Evolutionary conservation across 345 rosid genomes (phyloP).

Genomic region (Ceriops zippeliana): DNA sequence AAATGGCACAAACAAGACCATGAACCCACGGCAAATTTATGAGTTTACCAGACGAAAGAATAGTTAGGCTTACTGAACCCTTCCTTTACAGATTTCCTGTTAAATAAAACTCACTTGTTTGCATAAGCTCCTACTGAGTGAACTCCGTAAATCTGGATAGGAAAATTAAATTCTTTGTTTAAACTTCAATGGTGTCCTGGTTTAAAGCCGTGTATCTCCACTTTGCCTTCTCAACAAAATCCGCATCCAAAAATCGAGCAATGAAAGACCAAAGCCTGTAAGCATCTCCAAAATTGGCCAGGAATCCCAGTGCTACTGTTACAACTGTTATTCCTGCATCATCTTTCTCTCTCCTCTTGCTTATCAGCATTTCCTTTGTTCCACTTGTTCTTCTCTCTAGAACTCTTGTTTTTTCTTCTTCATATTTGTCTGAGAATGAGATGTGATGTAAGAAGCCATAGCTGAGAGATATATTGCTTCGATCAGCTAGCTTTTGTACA

Average conservation of each 20-base stretch:
- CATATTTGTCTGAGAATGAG: slow-evolving; percentile 55
- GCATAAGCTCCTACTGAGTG: slow-evolving; percentile 1
- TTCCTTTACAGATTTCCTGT: neutral
- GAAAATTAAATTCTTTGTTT: slow-evolving; percentile 17
- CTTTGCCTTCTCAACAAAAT: slow-evolving; percentile 78
- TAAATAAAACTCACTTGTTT: neutral
- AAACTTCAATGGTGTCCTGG: slow-evolving; percentile 59
- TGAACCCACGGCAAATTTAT: slow-evolving; percentile 6
- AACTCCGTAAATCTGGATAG: slow-evolving; percentile 1
- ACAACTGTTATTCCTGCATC: slow-evolving; percentile 57
- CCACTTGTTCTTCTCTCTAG: slow-evolving; percentile 42
- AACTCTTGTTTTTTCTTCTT: slow-evolving; percentile 45
- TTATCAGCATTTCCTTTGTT: slow-evolving; percentile 18
- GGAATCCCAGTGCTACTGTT: slow-evolving; percentile 73
- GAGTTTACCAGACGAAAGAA: slow-evolving; percentile 3
- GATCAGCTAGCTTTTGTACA: slow-evolving; percentile 85
- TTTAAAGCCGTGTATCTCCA: slow-evolving; percentile 70
- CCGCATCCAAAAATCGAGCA: slow-evolving; percentile 85
- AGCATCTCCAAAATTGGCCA: slow-evolving; percentile 70
- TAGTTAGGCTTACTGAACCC: neutral
- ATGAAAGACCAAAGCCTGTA: slow-evolving; percentile 83
- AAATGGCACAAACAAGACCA: slow-evolving; percentile 1
- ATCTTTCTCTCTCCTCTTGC: slow-evolving; percentile 36
- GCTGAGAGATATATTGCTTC: slow-evolving; percentile 67
- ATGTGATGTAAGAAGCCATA: slow-evolving; percentile 62